Percentiles rank a stretch among this genome's conserved stretches.
These are phyloP conservation scores for Mytilinidion resinicola DNA, from an alignment of 495 filamentous ascomycete species.

Conservation along the genomic window DNA sequence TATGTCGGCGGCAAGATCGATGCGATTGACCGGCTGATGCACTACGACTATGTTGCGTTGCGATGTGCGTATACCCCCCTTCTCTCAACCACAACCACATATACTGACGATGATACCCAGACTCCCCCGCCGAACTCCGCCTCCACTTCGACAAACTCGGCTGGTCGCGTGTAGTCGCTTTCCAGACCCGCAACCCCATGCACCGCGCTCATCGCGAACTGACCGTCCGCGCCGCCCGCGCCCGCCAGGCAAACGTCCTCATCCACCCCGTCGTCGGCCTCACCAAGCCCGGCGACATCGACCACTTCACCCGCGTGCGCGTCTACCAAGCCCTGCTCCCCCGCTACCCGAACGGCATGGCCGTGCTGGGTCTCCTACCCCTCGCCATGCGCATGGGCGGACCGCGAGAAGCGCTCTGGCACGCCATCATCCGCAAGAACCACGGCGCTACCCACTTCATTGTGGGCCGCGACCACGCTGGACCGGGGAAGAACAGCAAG, in stretches of 20 bases:
- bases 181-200: conserved; percentile 99
- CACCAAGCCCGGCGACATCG: conserved; percentile 98
- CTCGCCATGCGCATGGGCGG: conserved; percentile 99
- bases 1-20: conserved; percentile 95
- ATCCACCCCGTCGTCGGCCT: conserved; percentile 98
- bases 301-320: conserved; percentile 98
- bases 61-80: conserved; percentile 57
- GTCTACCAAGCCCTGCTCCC: conserved; percentile 96
- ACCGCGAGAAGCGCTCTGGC: conserved; percentile 97
- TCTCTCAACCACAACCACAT: background rate
- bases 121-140: conserved; percentile 90
- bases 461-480: conserved; percentile 94
- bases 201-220: conserved; percentile 96
- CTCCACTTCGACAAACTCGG: conserved; percentile 98
- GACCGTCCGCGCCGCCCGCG: conserved; percentile 91
- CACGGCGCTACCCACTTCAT: conserved; percentile 99
- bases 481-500: conserved; percentile 92
- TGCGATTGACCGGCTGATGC: conserved; percentile 86
- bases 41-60: conserved; percentile 97
- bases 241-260: conserved; percentile 93
- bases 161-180: conserved; percentile 93
- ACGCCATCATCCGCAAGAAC: conserved; percentile 99
- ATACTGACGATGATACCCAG: conserved; percentile 39
- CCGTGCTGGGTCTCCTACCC: conserved; percentile 88
- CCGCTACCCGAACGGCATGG: conserved; percentile 98